Evolutionary conservation across 1,284 basidiomycete species (phyloP).

Genomic region (Lentinus polychrous): DNA sequence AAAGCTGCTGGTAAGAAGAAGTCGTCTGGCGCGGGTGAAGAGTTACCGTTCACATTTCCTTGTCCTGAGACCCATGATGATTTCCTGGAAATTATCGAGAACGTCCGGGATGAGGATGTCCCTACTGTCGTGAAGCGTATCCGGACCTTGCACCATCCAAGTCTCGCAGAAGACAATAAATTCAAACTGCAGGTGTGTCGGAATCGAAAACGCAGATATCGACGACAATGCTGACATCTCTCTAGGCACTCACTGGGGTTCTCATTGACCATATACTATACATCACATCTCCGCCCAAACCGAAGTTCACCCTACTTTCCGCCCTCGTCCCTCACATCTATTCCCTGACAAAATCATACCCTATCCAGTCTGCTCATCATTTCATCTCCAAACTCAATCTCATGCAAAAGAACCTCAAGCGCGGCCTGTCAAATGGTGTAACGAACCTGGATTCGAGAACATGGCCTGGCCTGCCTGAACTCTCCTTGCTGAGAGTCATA

Average conservation of each 20-base stretch:
- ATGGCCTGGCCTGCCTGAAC: constrained; percentile 83
- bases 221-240: background rate
- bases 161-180: constrained; percentile 87
- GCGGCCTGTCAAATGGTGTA: constrained; percentile 76
- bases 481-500: constrained; percentile 76
- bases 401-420: constrained; percentile 93
- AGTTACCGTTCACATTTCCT: constrained; percentile 88
- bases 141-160: constrained; percentile 86
- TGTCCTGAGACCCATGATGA: constrained; percentile 87
- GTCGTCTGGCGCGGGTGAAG: constrained; percentile 29
- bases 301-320: constrained; percentile 57
- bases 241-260: constrained; percentile 67
- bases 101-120: constrained; percentile 65
- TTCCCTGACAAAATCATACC: constrained; percentile 77
- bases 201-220: constrained; percentile 4
- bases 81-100: constrained; percentile 77
- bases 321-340: constrained; percentile 78
- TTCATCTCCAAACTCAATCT: constrained; percentile 81
- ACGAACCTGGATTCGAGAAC: constrained; percentile 65
- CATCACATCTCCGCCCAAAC: constrained; percentile 56
- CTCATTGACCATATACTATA: constrained; percentile 92
- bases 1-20: constrained; percentile 14
- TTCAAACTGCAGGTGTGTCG: constrained; percentile 74
- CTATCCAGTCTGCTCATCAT: constrained; percentile 71
- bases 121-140: constrained; percentile 88